A percentile compares a stretch with the other conserved stretches of the same genome.
These are phyloP conservation scores for Annulohypoxylon moriforme DNA, from an alignment of 495 filamentous ascomycete genomes.

Conservation along the genomic window DNA sequence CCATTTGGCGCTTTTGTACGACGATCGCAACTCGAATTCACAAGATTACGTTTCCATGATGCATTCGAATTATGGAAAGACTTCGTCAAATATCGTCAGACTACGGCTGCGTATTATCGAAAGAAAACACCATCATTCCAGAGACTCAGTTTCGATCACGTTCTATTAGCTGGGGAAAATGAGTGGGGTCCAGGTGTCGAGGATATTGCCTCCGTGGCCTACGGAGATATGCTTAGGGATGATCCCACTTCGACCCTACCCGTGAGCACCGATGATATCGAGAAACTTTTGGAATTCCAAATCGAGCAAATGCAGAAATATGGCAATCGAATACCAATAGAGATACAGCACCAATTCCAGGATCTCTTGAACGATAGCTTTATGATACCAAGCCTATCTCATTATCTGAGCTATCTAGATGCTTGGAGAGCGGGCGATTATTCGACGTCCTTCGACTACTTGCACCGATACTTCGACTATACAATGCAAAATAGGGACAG, in stretches of 20 bases:
- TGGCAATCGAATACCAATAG: conserved; percentile 76
- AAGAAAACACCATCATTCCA: conserved; percentile 71
- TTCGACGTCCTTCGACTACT: conserved; percentile 84
- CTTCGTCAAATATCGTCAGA: conserved; percentile 81
- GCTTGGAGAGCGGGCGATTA: conserved; percentile 93
- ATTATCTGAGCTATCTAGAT: conserved; percentile 89
- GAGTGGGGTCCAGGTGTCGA: conserved; percentile 60
- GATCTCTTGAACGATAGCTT: conserved; percentile 73
- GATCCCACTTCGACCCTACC: conserved; percentile 53
- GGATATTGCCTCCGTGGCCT: conserved; percentile 68
- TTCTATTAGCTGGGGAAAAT: conserved; percentile 62
- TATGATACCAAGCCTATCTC: conserved; percentile 74
- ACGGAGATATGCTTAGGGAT: conserved; percentile 67
- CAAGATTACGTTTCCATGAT: conserved; percentile 80
- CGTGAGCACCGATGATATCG: conserved; percentile 84
- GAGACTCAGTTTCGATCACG: conserved; percentile 75
- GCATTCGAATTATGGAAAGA: conserved; percentile 79
- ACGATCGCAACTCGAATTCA: conserved; percentile 80
- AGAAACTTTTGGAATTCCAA: conserved; percentile 87
- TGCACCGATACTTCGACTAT: conserved; percentile 97
- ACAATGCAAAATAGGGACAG: conserved; percentile 89
- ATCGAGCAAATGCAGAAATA: conserved; percentile 81
- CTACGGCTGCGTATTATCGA: conserved; percentile 76
- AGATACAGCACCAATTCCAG: conserved; percentile 71
- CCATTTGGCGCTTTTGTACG: conserved; percentile 88